Percentiles rank a stretch among this genome's conserved stretches.
Evolutionary conservation across 106 monocot genomes (phyloP).

Genomic region (Dioscorea zingiberensis): DNA sequence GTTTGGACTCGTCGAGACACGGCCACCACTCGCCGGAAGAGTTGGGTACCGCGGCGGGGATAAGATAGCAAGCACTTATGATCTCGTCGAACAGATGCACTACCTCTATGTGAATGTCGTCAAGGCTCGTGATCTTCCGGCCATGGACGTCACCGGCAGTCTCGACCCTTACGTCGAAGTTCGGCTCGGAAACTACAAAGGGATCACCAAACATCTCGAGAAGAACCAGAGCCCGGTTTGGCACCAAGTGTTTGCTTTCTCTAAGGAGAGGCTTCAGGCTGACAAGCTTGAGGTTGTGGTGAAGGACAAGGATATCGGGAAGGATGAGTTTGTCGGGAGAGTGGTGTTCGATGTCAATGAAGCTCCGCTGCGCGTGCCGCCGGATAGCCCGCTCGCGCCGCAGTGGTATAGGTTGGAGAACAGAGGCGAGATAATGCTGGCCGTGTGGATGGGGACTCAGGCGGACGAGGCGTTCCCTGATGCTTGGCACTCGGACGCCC

Average conservation of each 20-base stretch:
- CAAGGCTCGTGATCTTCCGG: slow-evolving; percentile 8
- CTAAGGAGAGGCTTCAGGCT: background rate
- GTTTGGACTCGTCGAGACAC: background rate
- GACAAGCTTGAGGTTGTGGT: background rate
- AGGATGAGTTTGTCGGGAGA: slow-evolving; percentile 7
- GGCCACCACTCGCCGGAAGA: background rate
- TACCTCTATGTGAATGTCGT: slow-evolving; percentile 7
- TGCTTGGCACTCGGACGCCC: slow-evolving; percentile 9
- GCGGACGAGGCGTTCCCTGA: slow-evolving; percentile 9
- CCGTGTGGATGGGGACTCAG: slow-evolving; percentile 10
- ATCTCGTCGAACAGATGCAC: slow-evolving; percentile 5
- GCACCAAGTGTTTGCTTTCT: slow-evolving; percentile 6
- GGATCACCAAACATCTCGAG: background rate
- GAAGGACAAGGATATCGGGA: slow-evolving; percentile 3
- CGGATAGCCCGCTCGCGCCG: slow-evolving; percentile 7
- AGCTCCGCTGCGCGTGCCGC: slow-evolving; percentile 3
- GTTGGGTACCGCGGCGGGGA: background rate
- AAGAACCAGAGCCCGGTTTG: slow-evolving; percentile 11
- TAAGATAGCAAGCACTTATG: slow-evolving; percentile 8
- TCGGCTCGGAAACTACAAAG: slow-evolving; percentile 8
- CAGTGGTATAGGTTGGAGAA: slow-evolving; percentile 9
- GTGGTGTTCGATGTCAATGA: background rate
- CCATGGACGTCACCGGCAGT: slow-evolving; percentile 9
- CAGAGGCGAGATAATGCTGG: slow-evolving; percentile 8
- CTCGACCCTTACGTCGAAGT: slow-evolving; percentile 12